Percentiles rank a stretch among this genome's conserved stretches.
Conservation (phyloP, 768 basidiomycete species). For the Boletus bicolor region DNA sequence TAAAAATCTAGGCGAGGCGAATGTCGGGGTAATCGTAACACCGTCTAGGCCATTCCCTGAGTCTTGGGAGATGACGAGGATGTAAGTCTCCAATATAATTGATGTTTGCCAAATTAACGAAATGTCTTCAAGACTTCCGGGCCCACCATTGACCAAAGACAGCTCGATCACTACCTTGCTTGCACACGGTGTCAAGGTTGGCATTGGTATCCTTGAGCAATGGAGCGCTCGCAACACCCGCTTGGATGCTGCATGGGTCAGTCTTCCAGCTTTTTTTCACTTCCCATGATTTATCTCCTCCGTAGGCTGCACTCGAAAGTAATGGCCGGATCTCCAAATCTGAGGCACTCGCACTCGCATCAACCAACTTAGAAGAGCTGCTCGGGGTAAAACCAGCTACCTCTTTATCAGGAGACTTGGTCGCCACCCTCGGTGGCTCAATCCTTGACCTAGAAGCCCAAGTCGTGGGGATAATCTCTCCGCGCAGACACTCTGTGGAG, state of each 20-base stretch:
- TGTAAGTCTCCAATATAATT: slow-evolving; percentile 16
- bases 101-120: slow-evolving; percentile 3
- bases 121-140: slow-evolving; percentile 25
- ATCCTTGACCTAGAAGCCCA: slow-evolving; percentile 44
- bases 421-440: slow-evolving; percentile 55
- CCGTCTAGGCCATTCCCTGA: slow-evolving; percentile 70
- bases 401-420: slow-evolving; percentile 44
- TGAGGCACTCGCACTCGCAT: slow-evolving; percentile 51
- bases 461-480: slow-evolving; percentile 54
- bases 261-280: slow-evolving; percentile 23
- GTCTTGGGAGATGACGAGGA: slow-evolving; percentile 58
- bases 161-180: slow-evolving; percentile 60
- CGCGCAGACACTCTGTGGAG: slow-evolving; percentile 47
- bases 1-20: slow-evolving; percentile 61
- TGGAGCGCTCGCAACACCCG: slow-evolving; percentile 76
- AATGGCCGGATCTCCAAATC: slow-evolving; percentile 38
- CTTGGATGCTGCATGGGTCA: slow-evolving; percentile 81
- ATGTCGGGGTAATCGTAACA: slow-evolving; percentile 66
- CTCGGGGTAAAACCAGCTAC: slow-evolving; percentile 20
- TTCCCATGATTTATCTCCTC: slow-evolving; percentile 12
- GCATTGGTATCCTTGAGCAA: slow-evolving; percentile 59
- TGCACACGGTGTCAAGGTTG: slow-evolving; percentile 68
- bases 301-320: slow-evolving; percentile 40
- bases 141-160: slow-evolving; percentile 35
- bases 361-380: slow-evolving; percentile 53